These are phyloP conservation scores for Lodderomyces theae DNA, from an alignment of 1,139 yeast species.

Conservation along the genomic window DNA sequence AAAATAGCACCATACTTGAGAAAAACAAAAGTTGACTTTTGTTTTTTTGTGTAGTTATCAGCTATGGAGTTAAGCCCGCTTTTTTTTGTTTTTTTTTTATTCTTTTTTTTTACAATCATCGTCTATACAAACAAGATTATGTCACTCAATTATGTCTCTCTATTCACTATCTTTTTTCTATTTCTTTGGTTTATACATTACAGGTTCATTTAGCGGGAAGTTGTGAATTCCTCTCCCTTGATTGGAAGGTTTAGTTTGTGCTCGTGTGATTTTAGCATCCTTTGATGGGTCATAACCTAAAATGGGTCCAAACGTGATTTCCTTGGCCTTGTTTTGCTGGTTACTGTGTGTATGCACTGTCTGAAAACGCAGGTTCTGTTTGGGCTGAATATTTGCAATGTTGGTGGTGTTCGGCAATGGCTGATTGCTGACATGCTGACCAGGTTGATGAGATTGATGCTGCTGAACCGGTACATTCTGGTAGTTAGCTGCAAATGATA, in stretches of 20 bases:
- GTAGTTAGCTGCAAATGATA: slow-evolving; percentile 1
- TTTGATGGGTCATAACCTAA: slow-evolving; percentile 43
- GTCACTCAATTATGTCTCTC: too few species aligned
- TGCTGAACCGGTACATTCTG: not conserved
- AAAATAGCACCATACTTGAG: too few species aligned
- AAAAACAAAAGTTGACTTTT: too few species aligned
- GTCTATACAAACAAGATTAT: too few species aligned
- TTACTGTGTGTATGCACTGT: not conserved
- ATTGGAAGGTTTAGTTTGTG: slow-evolving; percentile 15
- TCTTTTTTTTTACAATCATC: too few species aligned
- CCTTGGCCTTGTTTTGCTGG: slow-evolving; percentile 20
- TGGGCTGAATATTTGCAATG: not conserved
- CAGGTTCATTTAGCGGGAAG: slow-evolving; percentile 33
- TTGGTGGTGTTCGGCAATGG: not conserved
- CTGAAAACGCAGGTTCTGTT: not conserved
- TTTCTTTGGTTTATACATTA: slow-evolving; percentile 37
- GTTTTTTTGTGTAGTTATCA: too few species aligned
- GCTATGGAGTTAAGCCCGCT: too few species aligned
- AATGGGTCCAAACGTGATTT: slow-evolving; percentile 42
- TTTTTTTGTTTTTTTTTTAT: too few species aligned
- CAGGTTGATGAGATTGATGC: not conserved
- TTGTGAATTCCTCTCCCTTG: slow-evolving; percentile 23
- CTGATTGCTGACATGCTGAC: not conserved
- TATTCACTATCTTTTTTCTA: slow-evolving; percentile 4
- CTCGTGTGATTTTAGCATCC: slow-evolving; percentile 22